Conservation (phyloP, 2,329 filamentous ascomycete species). For the Eutypa lata region DNA sequence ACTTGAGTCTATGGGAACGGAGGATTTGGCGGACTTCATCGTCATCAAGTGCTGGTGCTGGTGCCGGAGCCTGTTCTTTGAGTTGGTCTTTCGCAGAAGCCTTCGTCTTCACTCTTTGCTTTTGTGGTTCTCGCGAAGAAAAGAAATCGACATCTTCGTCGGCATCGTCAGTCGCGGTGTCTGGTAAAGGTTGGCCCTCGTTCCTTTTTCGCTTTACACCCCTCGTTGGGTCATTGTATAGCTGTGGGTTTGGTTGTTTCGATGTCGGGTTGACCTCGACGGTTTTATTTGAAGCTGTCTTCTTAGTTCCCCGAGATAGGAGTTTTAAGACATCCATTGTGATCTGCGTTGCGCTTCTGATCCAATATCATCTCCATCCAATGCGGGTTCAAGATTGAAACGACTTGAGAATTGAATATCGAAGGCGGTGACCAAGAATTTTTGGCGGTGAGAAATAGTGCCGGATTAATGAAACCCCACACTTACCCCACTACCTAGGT, state of each 20-base stretch:
- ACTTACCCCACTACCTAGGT: too few relatives aligned
- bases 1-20: constrained; percentile 78
- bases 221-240: constrained; percentile 56
- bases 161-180: constrained; percentile 29
- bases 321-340: constrained; percentile 72
- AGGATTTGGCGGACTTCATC: constrained; percentile 72
- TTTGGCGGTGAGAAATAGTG: not conserved
- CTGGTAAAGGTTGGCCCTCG: constrained; percentile 27
- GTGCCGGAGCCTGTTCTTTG: constrained; percentile 12
- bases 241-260: constrained; percentile 62
- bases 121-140: constrained; percentile 40
- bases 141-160: constrained; percentile 57
- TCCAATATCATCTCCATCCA: not conserved
- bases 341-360: not conserved
- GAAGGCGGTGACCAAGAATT: not conserved
- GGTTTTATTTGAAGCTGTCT: constrained; percentile 37
- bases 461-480: not conserved
- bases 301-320: constrained; percentile 67
- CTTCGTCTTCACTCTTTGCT: constrained; percentile 16
- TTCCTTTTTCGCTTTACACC: constrained; percentile 57
- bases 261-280: constrained; percentile 28
- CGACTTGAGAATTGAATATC: not conserved
- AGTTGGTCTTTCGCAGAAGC: constrained; percentile 14
- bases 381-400: too few relatives aligned
- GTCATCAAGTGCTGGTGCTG: constrained; percentile 51